Base-by-base conservation (phyloP, 2,329 filamentous ascomycete species). In the Emericellopsis atlantica region DNA sequence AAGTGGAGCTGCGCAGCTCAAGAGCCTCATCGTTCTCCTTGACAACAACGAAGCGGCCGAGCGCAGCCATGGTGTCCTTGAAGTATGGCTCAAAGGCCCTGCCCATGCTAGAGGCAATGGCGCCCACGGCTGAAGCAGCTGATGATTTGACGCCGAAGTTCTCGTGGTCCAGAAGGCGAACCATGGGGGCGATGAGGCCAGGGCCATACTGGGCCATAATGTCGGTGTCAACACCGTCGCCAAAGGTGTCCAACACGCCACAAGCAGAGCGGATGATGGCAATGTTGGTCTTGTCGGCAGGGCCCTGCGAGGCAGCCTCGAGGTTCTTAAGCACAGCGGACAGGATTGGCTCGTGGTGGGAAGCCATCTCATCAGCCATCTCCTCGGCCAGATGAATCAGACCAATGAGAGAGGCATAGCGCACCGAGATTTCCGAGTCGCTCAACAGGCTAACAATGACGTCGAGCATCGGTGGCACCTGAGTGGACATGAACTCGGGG, bases 401-500 rank as follows among this genome's bases (percentile, higher is more conserved):
- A 43, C 87, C 84, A 47, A 94, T 83, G 36, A 96, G 70, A 18
- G 92, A 82, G 39, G 90, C 87, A 58, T 88, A 84, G 45, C 92
- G 80, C 44, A 98, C 92, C 51, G 80, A 79, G 50, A 79, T 72
- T 49, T 93, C 84, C n/a, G 76, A 69, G 56, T 98, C 92, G 56
- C 87, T 74, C 32, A 98, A 76, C 8, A 96, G 74, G 54, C 78
- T 79, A 43, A 95, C 72, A 44, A 96, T 79, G 51, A 85, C 72
- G 38, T 92, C 92, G 59, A 96, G 77, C 49, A 96, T 83, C 49
- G 82, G 76, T 54, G 82, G 74, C 46, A 96, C 76, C 64, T 98
- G 92, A 16, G 89, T 95, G 48, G 86, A 87, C 55, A 96, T 88
- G 64, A 96, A 98, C 61, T 98, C 92, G 14, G 92, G 92, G 24